Conservation (phyloP, 441 rosid genomes). For the Jatropha multifida region DNA sequence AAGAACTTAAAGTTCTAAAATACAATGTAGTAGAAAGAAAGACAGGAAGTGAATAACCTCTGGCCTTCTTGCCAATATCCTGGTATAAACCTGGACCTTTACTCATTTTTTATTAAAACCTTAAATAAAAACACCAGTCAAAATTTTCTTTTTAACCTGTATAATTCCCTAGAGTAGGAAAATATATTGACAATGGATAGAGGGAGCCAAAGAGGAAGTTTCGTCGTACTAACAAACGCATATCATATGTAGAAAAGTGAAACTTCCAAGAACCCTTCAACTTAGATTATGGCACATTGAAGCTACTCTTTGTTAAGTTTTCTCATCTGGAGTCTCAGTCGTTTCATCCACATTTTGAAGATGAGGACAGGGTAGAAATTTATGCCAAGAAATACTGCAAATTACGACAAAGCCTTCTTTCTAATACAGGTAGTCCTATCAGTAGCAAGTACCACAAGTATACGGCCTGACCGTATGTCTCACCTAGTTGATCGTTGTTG, state of each 20-base stretch:
- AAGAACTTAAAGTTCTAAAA: background rate
- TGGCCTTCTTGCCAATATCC: conserved; percentile 56
- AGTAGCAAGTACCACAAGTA: background rate
- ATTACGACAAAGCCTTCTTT: background rate
- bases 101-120: conserved; percentile 30
- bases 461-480: background rate
- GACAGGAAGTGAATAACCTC: conserved; percentile 28
- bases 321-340: background rate
- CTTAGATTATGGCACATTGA: background rate
- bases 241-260: conserved; percentile 21
- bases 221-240: conserved; percentile 31
- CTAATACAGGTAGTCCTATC: background rate
- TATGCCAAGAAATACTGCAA: background rate
- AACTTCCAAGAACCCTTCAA: conserved; percentile 39
- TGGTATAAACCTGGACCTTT: conserved; percentile 43
- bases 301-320: background rate
- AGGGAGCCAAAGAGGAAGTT: conserved; percentile 43
- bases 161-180: conserved; percentile 10
- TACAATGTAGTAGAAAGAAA: background rate
- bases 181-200: conserved; percentile 27
- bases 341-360: background rate
- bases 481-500: background rate
- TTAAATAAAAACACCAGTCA: background rate
- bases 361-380: background rate
- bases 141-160: conserved; percentile 18